phyloP scores from a whole-genome alignment of 2,329 filamentous ascomycete species.

The Coniochaeta sp. region DNA sequence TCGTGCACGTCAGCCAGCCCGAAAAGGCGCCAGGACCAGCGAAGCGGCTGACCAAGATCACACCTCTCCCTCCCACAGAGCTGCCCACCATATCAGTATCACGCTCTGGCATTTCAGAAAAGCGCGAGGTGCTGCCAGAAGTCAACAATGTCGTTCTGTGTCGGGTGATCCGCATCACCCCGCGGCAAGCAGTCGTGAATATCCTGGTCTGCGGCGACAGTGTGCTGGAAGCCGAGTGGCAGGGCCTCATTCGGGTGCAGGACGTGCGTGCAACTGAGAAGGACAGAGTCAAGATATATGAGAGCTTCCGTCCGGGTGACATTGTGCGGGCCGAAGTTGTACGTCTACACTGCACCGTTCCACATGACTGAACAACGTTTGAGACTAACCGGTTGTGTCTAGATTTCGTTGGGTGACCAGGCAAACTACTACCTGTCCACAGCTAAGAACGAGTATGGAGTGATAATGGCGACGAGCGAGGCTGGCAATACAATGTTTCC shows the following conservation, averaged over 20 bases:
- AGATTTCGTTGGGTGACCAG: slow-evolving; percentile 89
- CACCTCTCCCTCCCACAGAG: slow-evolving; percentile 29
- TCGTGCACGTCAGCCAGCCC: slow-evolving; percentile 47
- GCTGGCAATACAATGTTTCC: slow-evolving; percentile 86
- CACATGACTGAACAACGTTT: not conserved
- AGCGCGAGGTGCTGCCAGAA: slow-evolving; percentile 70
- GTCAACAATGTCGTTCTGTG: slow-evolving; percentile 77
- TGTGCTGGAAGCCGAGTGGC: slow-evolving; percentile 72
- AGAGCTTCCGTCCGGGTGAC: slow-evolving; percentile 88
- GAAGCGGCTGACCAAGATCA: slow-evolving; percentile 53
- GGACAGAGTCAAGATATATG: slow-evolving; percentile 84
- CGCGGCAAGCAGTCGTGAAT: slow-evolving; percentile 75
- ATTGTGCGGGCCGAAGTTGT: slow-evolving; percentile 81
- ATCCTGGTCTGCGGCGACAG: slow-evolving; percentile 75
- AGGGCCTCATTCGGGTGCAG: slow-evolving; percentile 77
- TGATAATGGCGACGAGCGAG: slow-evolving; percentile 88
- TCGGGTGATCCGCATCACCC: slow-evolving; percentile 76
- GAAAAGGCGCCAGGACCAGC: slow-evolving; percentile 39
- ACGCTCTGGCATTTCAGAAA: slow-evolving; percentile 31
- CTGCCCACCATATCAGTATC: slow-evolving; percentile 50
- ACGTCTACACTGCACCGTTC: slow-evolving; percentile 22
- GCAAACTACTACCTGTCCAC: slow-evolving; percentile 94
- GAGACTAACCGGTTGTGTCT: not conserved
- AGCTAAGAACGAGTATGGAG: slow-evolving; percentile 82
- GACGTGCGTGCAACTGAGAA: slow-evolving; percentile 95